A percentile compares a stretch with the other conserved stretches of the same genome.
phyloP scores from a whole-genome alignment of 805 yeast species.

The Myxozyma nipponensis region DNA sequence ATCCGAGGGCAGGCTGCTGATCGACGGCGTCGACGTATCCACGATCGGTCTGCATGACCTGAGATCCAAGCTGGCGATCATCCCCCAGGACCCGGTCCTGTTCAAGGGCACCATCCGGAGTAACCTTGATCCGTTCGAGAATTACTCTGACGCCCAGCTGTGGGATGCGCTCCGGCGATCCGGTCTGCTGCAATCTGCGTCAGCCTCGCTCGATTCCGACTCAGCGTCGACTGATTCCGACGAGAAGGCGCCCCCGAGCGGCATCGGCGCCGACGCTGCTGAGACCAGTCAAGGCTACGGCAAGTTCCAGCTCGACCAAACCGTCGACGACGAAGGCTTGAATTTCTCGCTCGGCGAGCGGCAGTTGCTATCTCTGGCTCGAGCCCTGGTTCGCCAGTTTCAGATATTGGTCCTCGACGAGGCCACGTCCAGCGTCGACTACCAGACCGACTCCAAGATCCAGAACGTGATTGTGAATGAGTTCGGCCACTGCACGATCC shows the following conservation, averaged over 20 bases:
- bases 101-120: constrained; percentile 60
- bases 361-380: constrained; percentile 63
- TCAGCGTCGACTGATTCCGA: constrained; percentile 5
- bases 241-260: constrained; percentile 38
- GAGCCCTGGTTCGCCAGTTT: constrained; percentile 64
- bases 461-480: constrained; percentile 57
- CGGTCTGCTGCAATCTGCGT: constrained; percentile 30
- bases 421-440: constrained; percentile 74
- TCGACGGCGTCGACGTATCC: constrained; percentile 68
- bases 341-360: constrained; percentile 72
- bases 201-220: not conserved
- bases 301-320: constrained; percentile 59
- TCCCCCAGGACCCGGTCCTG: constrained; percentile 68
- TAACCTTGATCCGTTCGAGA: constrained; percentile 73
- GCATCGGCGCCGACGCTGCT: constrained; percentile 35
- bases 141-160: constrained; percentile 52
- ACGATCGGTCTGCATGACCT: constrained; percentile 63
- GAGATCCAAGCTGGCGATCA: constrained; percentile 69
- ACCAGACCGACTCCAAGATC: constrained; percentile 63
- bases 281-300: constrained; percentile 27
- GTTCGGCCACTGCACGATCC: constrained; percentile 59
- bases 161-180: constrained; percentile 69
- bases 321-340: constrained; percentile 64
- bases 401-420: constrained; percentile 66
- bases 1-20: constrained; percentile 48